Conservation (phyloP, 2,329 filamentous ascomycete genomes). For the Blastomyces silverae region DNA sequence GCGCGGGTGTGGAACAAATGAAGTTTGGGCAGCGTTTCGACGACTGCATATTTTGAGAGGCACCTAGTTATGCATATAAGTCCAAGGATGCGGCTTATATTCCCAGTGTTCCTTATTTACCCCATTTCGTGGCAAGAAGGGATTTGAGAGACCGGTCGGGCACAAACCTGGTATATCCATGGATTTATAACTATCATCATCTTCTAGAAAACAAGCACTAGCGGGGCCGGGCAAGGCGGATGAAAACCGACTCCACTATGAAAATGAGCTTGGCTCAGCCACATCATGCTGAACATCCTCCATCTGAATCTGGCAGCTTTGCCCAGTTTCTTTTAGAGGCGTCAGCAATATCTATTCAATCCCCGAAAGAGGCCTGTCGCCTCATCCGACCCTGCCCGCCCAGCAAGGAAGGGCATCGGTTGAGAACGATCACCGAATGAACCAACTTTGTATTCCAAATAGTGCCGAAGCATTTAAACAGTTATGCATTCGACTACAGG, state of each 20-base stretch:
- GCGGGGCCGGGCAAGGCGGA: too few species aligned
- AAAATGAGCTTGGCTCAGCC: background rate
- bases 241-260: background rate
- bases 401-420: too few species aligned
- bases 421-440: too few species aligned
- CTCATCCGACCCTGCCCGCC: too few species aligned
- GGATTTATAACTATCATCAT: background rate
- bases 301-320: too few species aligned
- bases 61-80: background rate
- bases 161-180: background rate
- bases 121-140: background rate
- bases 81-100: too few species aligned
- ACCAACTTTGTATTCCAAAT: too few species aligned
- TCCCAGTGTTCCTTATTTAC: background rate
- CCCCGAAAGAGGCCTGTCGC: too few species aligned
- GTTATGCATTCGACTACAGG: too few species aligned
- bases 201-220: background rate
- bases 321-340: background rate
- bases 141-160: background rate
- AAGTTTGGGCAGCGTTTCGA: background rate
- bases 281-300: background rate
- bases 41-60: background rate
- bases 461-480: too few species aligned
- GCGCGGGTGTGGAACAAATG: background rate
- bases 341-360: too few species aligned